Conservation (phyloP, 177 flowering plant genomes). For the Tripterygium wilfordii region DNA sequence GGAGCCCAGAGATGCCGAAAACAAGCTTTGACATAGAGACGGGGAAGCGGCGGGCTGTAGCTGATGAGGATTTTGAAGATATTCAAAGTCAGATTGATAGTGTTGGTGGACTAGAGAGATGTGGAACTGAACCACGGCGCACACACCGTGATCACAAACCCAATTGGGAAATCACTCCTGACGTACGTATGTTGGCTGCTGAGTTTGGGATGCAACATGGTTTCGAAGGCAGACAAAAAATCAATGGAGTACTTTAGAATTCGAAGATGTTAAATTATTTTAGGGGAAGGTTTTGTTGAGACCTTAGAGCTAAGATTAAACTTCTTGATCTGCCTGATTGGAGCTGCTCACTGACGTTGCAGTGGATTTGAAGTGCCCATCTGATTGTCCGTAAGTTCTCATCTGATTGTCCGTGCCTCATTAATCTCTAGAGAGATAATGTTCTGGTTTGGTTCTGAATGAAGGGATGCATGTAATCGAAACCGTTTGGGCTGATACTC, state of each 20-base stretch:
- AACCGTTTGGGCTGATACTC: neutral
- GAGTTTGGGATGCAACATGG: slow-evolving; percentile 41
- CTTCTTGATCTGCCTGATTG: neutral
- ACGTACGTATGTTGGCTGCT: slow-evolving; percentile 35
- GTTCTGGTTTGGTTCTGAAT: neutral
- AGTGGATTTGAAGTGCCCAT: too few species aligned
- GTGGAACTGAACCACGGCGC: slow-evolving; percentile 36
- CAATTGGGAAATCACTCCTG: slow-evolving; percentile 52
- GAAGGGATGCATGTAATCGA: neutral
- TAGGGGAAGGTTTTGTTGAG: neutral
- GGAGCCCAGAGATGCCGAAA: slow-evolving; percentile 47
- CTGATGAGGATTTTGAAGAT: slow-evolving; percentile 54
- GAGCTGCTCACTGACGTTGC: neutral
- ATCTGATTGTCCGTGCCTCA: too few species aligned
- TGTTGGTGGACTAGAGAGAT: slow-evolving; percentile 41
- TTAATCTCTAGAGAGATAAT: neutral
- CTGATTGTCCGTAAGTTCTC: too few species aligned
- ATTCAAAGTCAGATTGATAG: slow-evolving; percentile 51
- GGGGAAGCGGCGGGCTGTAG: slow-evolving; percentile 53
- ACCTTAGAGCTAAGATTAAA: slow-evolving; percentile 6
- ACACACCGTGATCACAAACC: slow-evolving; percentile 26
- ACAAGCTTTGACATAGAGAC: slow-evolving; percentile 45
- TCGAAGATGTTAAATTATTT: neutral
- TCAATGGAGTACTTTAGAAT: slow-evolving; percentile 17
- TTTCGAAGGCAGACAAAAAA: slow-evolving; percentile 25